Conservation (phyloP, 2,329 filamentous ascomycete genomes). For the Chaetomiaceae sp. region DNA sequence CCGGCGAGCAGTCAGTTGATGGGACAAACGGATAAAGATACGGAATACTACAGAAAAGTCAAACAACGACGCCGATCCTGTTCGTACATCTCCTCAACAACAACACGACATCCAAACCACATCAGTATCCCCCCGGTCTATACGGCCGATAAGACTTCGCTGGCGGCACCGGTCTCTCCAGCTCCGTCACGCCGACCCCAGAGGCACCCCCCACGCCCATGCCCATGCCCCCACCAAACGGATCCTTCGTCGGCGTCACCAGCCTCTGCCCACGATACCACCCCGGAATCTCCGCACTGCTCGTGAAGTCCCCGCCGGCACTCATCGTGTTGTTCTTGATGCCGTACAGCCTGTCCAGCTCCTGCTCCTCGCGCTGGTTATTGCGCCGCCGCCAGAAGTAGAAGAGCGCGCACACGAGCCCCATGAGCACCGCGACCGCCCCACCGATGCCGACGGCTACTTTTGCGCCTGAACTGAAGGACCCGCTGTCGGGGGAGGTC, state of each 20-base stretch:
- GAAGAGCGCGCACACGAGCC: conserved; percentile 21
- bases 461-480: conserved; percentile 15
- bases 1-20: too few species aligned
- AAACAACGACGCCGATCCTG: too few species aligned
- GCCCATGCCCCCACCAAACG: not conserved
- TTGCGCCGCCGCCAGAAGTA: conserved; percentile 22
- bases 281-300: conserved; percentile 20
- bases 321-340: conserved; percentile 14
- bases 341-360: conserved; percentile 25
- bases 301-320: conserved; percentile 10
- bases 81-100: too few species aligned
- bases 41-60: too few species aligned
- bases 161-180: conserved; percentile 5
- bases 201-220: too few species aligned
- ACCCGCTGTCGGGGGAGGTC: not conserved
- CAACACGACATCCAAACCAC: not conserved
- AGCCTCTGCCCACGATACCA: conserved; percentile 25
- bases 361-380: conserved; percentile 20
- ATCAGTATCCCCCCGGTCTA: conserved; percentile 8
- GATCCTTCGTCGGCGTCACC: conserved; percentile 12
- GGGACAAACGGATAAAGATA: too few species aligned
- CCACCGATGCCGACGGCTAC: conserved; percentile 24
- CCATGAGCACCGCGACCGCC: conserved; percentile 17
- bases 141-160: conserved; percentile 18
- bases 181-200: not conserved